These are phyloP conservation scores for Micractinium sp. DNA, from an alignment of 139 green algal species.

Conservation along the genomic window DNA sequence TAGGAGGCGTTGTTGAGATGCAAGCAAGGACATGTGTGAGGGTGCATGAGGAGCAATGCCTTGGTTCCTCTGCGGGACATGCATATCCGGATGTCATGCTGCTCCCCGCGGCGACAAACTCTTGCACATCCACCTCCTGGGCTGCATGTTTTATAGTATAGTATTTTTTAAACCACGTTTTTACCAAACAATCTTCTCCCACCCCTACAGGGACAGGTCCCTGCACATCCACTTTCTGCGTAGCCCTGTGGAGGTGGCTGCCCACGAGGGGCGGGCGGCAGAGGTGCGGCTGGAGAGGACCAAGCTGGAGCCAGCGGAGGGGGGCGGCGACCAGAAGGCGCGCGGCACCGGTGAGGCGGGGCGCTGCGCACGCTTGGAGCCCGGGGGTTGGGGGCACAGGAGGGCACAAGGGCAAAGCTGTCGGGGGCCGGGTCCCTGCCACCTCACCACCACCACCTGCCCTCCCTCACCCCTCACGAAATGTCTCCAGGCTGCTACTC, in stretches of 20 bases:
- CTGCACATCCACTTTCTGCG: conserved; percentile 84
- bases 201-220: conserved; percentile 12
- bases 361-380: no score
- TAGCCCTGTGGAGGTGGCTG: conserved; percentile 63
- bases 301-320: conserved; percentile 33
- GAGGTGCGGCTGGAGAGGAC: conserved; percentile 60
- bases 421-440: no score
- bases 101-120: not conserved
- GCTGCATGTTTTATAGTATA: no score
- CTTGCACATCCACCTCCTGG: not conserved
- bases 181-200: no score
- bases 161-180: no score
- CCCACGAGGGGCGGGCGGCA: not conserved
- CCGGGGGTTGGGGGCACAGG: no score
- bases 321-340: conserved; percentile 40
- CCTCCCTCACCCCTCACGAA: not conserved
- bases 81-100: no score
- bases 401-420: no score
- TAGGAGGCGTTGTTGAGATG: no score
- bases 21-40: no score
- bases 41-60: no score
- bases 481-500: not conserved
- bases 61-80: no score
- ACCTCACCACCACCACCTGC: not conserved
- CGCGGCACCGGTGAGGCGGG: conserved; percentile 63